A percentile compares a stretch with the other conserved stretches of the same genome.
Conservation (phyloP, 352 stramenopile species). For the Sclerospora graminicola region DNA sequence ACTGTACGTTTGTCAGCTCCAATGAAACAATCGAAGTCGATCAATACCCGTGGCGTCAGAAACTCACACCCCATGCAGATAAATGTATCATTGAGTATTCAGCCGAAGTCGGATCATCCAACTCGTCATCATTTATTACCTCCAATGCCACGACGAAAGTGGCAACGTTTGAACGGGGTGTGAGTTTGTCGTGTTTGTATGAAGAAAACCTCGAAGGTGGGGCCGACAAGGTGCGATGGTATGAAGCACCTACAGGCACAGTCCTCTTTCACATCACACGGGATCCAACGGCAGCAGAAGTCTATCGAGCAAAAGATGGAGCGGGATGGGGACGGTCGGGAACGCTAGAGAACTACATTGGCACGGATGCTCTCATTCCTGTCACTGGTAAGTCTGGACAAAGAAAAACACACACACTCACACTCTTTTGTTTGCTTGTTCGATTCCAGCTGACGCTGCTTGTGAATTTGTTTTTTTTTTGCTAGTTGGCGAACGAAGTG, state of each 20-base stretch:
- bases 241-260: constrained; percentile 63
- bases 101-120: constrained; percentile 14
- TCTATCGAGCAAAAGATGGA: constrained; percentile 41
- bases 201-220: constrained; percentile 78
- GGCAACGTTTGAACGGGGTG: constrained; percentile 39
- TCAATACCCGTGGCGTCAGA: constrained; percentile 86
- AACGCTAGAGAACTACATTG: constrained; percentile 32
- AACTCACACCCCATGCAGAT: constrained; percentile 70
- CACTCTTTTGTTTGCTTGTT: too few relatives aligned
- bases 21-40: constrained; percentile 87
- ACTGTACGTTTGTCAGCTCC: too few relatives aligned
- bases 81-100: constrained; percentile 62
- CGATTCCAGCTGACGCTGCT: too few relatives aligned
- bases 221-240: constrained; percentile 79
- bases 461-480: too few relatives aligned
- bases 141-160: constrained; percentile 8
- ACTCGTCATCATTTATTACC: constrained; percentile 7
- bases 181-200: constrained; percentile 87
- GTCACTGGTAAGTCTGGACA: constrained; percentile 51
- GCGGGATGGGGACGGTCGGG: constrained; percentile 48
- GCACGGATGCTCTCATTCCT: constrained; percentile 45
- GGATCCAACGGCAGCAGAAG: constrained; percentile 43
- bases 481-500: too few relatives aligned
- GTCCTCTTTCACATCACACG: constrained; percentile 86
- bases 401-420: too few relatives aligned